These are phyloP conservation scores for Nadsonia fulvescens DNA, from an alignment of 805 yeast genomes.

Conservation along the genomic window DNA sequence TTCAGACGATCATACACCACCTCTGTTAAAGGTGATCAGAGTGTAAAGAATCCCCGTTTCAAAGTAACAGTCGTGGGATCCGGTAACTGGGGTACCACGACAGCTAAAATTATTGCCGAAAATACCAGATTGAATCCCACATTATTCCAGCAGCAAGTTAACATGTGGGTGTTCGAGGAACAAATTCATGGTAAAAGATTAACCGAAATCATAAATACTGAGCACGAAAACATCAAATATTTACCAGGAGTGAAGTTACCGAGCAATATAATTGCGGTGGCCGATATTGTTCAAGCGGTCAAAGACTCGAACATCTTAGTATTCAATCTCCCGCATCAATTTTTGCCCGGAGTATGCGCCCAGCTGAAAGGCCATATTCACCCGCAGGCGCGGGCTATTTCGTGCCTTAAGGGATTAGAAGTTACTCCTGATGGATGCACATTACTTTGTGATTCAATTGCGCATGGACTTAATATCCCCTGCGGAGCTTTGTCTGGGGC, in stretches of 20 bases:
- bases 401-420: constrained; percentile 91
- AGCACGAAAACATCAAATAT: constrained; percentile 89
- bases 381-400: constrained; percentile 65
- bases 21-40: background rate
- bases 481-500: constrained; percentile 98
- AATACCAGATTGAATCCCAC: constrained; percentile 56
- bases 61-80: constrained; percentile 74
- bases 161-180: constrained; percentile 97
- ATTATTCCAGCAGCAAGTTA: constrained; percentile 54
- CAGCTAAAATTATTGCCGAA: constrained; percentile 89
- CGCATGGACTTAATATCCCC: constrained; percentile 63
- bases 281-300: constrained; percentile 62
- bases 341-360: constrained; percentile 55
- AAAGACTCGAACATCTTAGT: constrained; percentile 70
- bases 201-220: constrained; percentile 76
- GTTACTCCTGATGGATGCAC: constrained; percentile 74
- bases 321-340: constrained; percentile 96
- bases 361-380: constrained; percentile 64
- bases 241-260: constrained; percentile 82
- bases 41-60: constrained; percentile 23
- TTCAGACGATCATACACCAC: background rate
- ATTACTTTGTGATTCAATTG: constrained; percentile 60
- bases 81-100: constrained; percentile 97
- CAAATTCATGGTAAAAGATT: constrained; percentile 51
- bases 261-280: constrained; percentile 70